Base-by-base conservation (phyloP, 2,329 filamentous ascomycete genomes). In the Hymenotorrendiella dingleyae region DNA sequence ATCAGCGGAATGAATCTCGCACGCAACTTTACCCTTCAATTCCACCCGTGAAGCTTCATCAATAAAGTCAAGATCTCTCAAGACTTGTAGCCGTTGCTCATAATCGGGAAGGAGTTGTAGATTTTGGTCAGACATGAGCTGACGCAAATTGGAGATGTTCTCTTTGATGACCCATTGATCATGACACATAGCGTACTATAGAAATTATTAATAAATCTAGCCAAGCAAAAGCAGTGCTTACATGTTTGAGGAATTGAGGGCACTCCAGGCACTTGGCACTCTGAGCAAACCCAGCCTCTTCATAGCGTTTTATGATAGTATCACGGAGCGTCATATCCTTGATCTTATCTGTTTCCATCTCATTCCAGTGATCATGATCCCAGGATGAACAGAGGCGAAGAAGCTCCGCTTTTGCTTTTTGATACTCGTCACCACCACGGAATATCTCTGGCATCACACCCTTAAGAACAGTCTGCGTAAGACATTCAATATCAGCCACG, bases 1-100 rank as follows among this genome's bases (percentile, higher is more conserved):
- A 61, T 97, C 91, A 14, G 90, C 90, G 0, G 91, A 96, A 65
- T 97, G 93, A 47, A 98, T 91, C 69, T 98, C 93, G 67, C 93
- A 98, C 4, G 93, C 93, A 17, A 98, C 93, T 64, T 97, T 97
- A 64, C 93, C 93, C 67, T 98, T 98, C 50, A 98, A 77, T 67
- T 94, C 86, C 28, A 98, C 94, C 17, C 91, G 82, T 4, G 82
- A 83, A 33, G 84, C 80, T 4, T 85, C 81, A 57, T 98, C 93
- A 54, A 98, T 85, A 62, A 98, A 98, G 4, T 81, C 84, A 6
- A 98, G 77, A 54, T 97, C 90, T 61, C 87, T 90, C 34, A 98
- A 74, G 0, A 98, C 93, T 49, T 84, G 80, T 27, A 97, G 87
- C 37, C 93, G 84, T 66, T 97, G 93, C 60, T 97, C 86, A 61